These are phyloP conservation scores for Lichtheimia hyalospora DNA, from an alignment of 371 early-diverging fungal genomes.

Conservation along the genomic window DNA sequence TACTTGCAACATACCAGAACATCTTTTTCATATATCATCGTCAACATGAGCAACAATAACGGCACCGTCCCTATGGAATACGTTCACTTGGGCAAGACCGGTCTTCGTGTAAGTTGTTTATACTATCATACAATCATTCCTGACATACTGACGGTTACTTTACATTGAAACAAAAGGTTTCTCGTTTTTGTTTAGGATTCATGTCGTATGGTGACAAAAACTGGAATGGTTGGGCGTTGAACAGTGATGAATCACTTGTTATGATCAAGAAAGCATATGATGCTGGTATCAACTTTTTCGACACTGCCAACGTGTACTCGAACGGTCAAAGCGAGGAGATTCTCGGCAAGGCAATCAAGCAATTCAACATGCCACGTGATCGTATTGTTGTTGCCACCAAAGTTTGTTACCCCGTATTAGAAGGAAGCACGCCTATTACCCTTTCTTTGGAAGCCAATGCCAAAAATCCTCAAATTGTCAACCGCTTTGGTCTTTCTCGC, in stretches of 20 bases:
- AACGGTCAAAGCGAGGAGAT: slow-evolving; percentile 38
- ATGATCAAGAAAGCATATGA: slow-evolving; percentile 47
- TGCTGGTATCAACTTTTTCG: slow-evolving; percentile 48
- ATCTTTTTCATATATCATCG: no score
- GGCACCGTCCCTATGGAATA: slow-evolving; percentile 11
- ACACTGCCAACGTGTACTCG: slow-evolving; percentile 30
- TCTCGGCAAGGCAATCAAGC: no score
- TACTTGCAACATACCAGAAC: no score
- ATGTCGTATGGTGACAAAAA: slow-evolving; percentile 35
- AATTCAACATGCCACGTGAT: no score
- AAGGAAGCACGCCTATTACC: not conserved
- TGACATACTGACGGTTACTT: no score
- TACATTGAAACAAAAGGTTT: not conserved
- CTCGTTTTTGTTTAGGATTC: slow-evolving; percentile 34
- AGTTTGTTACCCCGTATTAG: slow-evolving; percentile 1
- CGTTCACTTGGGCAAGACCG: slow-evolving; percentile 15
- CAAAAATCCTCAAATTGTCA: slow-evolving; percentile 12
- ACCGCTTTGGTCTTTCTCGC: slow-evolving; percentile 44
- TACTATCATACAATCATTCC: no score
- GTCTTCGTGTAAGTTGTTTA: slow-evolving; percentile 7
- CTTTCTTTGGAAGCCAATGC: not conserved
- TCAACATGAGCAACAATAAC: no score
- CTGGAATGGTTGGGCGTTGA: slow-evolving; percentile 37
- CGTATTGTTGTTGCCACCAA: slow-evolving; percentile 49
- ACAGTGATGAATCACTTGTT: slow-evolving; percentile 34